Conservation (phyloP, 2,329 filamentous ascomycete genomes). For the Alternaria ventricosa region DNA sequence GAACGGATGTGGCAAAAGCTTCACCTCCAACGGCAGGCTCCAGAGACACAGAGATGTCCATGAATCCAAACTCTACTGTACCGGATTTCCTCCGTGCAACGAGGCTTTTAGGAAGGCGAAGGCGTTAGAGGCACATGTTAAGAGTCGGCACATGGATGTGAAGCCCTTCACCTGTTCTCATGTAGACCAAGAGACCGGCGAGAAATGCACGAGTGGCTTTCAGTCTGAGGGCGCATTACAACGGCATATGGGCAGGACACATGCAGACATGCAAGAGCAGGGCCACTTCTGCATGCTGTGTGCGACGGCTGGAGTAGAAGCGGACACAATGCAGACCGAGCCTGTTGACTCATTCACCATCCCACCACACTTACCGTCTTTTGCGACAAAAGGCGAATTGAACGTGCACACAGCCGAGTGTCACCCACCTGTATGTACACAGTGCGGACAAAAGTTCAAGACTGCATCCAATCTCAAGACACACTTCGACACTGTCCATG, state of each 20-base stretch:
- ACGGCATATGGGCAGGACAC: slow-evolving; percentile 72
- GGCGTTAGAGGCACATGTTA: slow-evolving; percentile 82
- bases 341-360: neutral
- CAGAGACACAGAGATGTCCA: slow-evolving; percentile 81
- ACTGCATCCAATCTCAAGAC: slow-evolving; percentile 60
- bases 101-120: slow-evolving; percentile 87
- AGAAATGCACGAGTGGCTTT: slow-evolving; percentile 71
- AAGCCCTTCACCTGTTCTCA: slow-evolving; percentile 75
- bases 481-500: slow-evolving; percentile 80
- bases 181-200: slow-evolving; percentile 58
- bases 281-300: slow-evolving; percentile 83
- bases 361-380: slow-evolving; percentile 48
- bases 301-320: slow-evolving; percentile 37
- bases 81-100: slow-evolving; percentile 71
- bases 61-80: slow-evolving; percentile 77
- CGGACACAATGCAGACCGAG: slow-evolving; percentile 37
- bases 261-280: slow-evolving; percentile 62
- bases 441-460: slow-evolving; percentile 73
- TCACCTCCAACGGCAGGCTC: slow-evolving; percentile 79
- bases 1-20: slow-evolving; percentile 77
- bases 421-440: slow-evolving; percentile 75
- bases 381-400: slow-evolving; percentile 74
- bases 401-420: slow-evolving; percentile 74
- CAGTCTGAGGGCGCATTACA: slow-evolving; percentile 74
- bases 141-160: slow-evolving; percentile 73